phyloP scores from a whole-genome alignment of 257 asterid species.

The Solanum lycopersicoides region DNA sequence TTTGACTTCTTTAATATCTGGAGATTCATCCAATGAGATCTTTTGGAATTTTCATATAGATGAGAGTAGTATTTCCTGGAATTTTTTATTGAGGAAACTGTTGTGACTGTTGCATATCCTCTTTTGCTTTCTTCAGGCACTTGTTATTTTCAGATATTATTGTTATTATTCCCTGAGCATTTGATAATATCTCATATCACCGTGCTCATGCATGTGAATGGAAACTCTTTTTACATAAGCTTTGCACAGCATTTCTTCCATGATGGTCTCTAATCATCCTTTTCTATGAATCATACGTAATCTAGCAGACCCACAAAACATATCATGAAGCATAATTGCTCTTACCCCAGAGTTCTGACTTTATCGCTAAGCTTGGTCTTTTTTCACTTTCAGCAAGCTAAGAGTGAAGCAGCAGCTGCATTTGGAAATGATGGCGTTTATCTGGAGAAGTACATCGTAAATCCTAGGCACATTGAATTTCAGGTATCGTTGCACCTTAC shows the following conservation, averaged over 20 bases:
- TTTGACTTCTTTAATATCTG: not conserved
- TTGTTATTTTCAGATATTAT: not conserved
- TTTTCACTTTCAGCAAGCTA: conserved; percentile 32
- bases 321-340: not conserved
- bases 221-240: not conserved
- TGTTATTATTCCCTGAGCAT: not conserved
- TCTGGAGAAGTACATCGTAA: conserved; percentile 86
- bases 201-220: not conserved
- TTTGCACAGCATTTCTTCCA: not conserved
- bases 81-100: not conserved
- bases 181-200: not conserved
- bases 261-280: not conserved
- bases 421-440: conserved; percentile 99
- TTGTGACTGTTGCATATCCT: not conserved
- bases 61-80: not conserved
- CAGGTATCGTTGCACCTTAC: conserved; percentile 16
- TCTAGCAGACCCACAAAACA: not conserved
- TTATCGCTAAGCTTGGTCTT: not conserved
- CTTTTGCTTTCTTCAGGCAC: not conserved
- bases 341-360: not conserved
- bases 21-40: not conserved
- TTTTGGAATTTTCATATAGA: not conserved
- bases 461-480: conserved; percentile 93
- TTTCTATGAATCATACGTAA: not conserved
- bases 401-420: conserved; percentile 98